phyloP scores from a whole-genome alignment of 169 alveolate species.

The Cystoisospora suis region DNA sequence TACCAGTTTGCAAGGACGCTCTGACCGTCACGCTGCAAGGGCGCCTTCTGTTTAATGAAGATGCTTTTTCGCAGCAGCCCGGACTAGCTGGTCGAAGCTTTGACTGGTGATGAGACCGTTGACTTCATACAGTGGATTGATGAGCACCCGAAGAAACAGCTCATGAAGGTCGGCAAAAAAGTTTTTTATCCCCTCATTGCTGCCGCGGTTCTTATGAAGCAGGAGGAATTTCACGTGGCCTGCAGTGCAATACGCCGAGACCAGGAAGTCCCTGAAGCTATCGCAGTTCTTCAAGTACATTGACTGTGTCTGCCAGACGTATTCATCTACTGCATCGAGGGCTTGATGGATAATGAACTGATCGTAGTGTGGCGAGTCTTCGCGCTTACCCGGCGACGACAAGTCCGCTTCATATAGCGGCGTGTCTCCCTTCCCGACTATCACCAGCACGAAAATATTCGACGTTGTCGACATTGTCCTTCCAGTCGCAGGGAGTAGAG shows the following conservation, averaged over 20 bases:
- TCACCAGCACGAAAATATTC: slow-evolving; percentile 78
- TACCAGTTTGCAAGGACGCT: too few species aligned
- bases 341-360: slow-evolving; percentile 89
- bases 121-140: slow-evolving; percentile 70
- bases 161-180: slow-evolving; percentile 86
- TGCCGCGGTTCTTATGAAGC: slow-evolving; percentile 75
- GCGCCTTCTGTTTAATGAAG: slow-evolving; percentile 9
- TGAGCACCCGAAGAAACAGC: slow-evolving; percentile 74
- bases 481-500: too few species aligned
- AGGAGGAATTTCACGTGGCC: slow-evolving; percentile 81
- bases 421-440: slow-evolving; percentile 88
- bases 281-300: slow-evolving; percentile 85
- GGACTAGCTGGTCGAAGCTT: slow-evolving; percentile 65
- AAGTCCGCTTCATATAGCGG: slow-evolving; percentile 88
- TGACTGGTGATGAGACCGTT: slow-evolving; percentile 46
- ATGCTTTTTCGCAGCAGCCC: slow-evolving; percentile 59
- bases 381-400: slow-evolving; percentile 83
- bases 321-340: slow-evolving; percentile 85
- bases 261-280: slow-evolving; percentile 82
- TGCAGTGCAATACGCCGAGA: slow-evolving; percentile 87
- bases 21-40: too few species aligned
- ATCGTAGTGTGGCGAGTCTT: slow-evolving; percentile 86
- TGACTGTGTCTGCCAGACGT: slow-evolving; percentile 75
- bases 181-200: slow-evolving; percentile 74
- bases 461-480: slow-evolving; percentile 14